Conservation (phyloP, 2,329 filamentous ascomycete species). For the Colletotrichum sp. region DNA sequence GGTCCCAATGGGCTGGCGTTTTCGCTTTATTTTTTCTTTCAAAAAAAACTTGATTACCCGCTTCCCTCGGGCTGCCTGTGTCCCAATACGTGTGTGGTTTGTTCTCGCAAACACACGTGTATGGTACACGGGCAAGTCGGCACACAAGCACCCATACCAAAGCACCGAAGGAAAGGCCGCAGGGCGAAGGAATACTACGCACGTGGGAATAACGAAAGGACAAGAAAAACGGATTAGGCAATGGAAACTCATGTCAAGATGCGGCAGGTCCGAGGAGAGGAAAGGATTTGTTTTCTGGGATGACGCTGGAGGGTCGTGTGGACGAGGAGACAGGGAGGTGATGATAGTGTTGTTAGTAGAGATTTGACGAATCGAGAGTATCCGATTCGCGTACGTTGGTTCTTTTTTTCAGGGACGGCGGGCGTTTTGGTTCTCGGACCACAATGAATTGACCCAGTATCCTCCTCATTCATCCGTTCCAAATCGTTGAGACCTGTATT, state of each 20-base stretch:
- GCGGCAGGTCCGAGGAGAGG: slow-evolving; percentile 5
- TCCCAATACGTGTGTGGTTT: background rate
- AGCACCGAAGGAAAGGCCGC: background rate
- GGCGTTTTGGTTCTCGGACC: background rate
- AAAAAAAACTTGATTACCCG: background rate
- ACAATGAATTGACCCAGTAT: background rate
- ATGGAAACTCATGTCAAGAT: background rate
- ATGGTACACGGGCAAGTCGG: background rate
- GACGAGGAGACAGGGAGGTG: background rate
- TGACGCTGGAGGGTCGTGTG: background rate
- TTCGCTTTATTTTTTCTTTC: background rate
- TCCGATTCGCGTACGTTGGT: background rate
- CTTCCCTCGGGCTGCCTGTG: background rate
- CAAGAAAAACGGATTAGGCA: background rate
- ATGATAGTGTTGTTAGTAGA: background rate
- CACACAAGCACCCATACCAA: background rate
- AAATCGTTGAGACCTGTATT: background rate
- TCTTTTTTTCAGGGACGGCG: background rate
- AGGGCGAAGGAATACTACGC: background rate
- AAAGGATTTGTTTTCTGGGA: background rate
- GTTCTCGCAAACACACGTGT: background rate
- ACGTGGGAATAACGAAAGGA: background rate
- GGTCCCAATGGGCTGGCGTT: slow-evolving; percentile 12
- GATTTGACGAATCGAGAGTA: background rate
- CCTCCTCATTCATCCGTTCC: background rate